These are phyloP conservation scores for Syncephalastrum racemosum DNA, from an alignment of 371 early-diverging fungal species.

Conservation along the genomic window DNA sequence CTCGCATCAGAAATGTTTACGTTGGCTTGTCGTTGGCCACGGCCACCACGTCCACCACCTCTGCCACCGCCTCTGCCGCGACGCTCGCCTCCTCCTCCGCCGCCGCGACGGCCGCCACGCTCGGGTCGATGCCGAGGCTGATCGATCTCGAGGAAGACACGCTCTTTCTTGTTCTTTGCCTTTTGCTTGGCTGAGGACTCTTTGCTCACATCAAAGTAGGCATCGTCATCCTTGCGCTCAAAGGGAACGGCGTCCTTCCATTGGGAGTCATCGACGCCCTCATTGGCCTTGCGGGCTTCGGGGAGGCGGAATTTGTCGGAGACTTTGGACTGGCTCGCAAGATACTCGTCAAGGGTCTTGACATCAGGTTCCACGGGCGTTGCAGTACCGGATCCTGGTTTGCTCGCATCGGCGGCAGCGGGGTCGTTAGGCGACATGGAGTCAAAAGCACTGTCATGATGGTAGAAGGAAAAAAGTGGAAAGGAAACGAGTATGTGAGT, in stretches of 20 bases:
- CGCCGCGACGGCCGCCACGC: slow-evolving; percentile 33
- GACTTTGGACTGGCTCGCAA: slow-evolving; percentile 45
- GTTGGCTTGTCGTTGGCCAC: slow-evolving; percentile 36
- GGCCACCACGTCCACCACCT: slow-evolving; percentile 27
- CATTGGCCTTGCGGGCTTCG: slow-evolving; percentile 70
- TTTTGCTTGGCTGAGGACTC: slow-evolving; percentile 11
- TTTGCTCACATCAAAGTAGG: slow-evolving; percentile 45
- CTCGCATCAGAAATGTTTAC: slow-evolving; percentile 69
- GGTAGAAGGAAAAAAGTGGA: slow-evolving; percentile 1
- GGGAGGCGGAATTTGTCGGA: slow-evolving; percentile 31
- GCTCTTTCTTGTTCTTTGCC: slow-evolving; percentile 39
- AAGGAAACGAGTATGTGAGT: slow-evolving; percentile 1
- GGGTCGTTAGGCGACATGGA: slow-evolving; percentile 35
- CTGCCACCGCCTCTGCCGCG: slow-evolving; percentile 21
- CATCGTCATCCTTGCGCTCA: slow-evolving; percentile 62
- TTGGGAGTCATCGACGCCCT: slow-evolving; percentile 71
- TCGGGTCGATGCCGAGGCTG: slow-evolving; percentile 17
- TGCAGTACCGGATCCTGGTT: slow-evolving; percentile 24
- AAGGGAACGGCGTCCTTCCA: slow-evolving; percentile 76
- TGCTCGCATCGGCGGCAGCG: slow-evolving; percentile 36
- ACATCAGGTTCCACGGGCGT: slow-evolving; percentile 65
- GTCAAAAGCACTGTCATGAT: slow-evolving; percentile 34
- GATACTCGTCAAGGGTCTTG: slow-evolving; percentile 81
- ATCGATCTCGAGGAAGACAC: slow-evolving; percentile 22
- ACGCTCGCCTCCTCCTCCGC: slow-evolving; percentile 32